A percentile compares a stretch with the other conserved stretches of the same genome.
Evolutionary conservation across 805 yeast genomes (phyloP).

Genomic region (Nakazawaea wyomingensis): DNA sequence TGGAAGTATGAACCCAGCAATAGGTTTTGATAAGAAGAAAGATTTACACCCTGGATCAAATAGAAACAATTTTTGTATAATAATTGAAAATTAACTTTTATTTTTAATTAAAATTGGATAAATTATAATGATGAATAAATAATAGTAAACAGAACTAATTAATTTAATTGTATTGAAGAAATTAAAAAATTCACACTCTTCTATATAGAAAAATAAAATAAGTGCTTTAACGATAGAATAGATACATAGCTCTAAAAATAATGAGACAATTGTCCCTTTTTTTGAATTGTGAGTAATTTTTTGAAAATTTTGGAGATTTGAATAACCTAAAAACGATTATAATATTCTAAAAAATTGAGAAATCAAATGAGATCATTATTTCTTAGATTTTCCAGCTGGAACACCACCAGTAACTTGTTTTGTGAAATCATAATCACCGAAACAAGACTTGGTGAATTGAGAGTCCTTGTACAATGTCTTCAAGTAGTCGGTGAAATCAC

Average conservation of each 20-base stretch:
- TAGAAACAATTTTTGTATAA: conserved; percentile 68
- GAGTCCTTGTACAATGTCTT: conserved; percentile 12
- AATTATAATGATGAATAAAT: no score
- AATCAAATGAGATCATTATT: not conserved
- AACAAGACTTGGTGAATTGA: conserved; percentile 3
- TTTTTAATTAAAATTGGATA: no score
- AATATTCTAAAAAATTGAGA: no score
- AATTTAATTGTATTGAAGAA: not conserved
- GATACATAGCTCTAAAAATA: no score
- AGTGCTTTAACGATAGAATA: not conserved
- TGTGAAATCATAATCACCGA: conserved; percentile 34
- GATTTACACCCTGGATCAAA: conserved; percentile 51
- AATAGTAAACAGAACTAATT: no score
- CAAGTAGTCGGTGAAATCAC: conserved; percentile 14
- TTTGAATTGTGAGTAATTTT: no score
- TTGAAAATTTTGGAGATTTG: no score
- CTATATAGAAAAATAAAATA: no score
- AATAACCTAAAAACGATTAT: no score
- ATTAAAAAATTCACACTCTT: not conserved
- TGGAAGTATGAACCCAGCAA: conserved; percentile 21
- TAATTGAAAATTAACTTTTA: no score
- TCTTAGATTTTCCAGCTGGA: conserved; percentile 23
- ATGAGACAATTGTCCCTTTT: no score
- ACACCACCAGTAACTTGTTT: conserved; percentile 63
- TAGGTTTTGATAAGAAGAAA: conserved; percentile 33